Conservation (phyloP, 2,329 filamentous ascomycete genomes). For the Purpureocillium lavendulum region DNA sequence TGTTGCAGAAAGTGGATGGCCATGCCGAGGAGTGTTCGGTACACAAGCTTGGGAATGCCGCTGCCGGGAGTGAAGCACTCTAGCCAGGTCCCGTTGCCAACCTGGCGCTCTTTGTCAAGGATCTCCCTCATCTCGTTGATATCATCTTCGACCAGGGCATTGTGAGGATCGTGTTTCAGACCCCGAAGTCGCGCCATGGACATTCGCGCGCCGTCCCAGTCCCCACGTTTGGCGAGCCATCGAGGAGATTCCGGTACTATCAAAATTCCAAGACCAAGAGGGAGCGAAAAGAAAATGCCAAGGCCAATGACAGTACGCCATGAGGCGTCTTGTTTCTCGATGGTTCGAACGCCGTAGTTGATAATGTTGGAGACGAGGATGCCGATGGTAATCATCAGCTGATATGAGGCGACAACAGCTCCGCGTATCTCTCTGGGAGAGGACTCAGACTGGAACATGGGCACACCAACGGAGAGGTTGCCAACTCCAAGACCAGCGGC, state of each 20-base stretch:
- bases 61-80: slow-evolving; percentile 53
- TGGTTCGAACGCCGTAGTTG: slow-evolving; percentile 40
- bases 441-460: slow-evolving; percentile 60
- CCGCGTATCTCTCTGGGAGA: slow-evolving; percentile 55
- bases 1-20: slow-evolving; percentile 59
- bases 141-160: slow-evolving; percentile 40
- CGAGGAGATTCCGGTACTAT: slow-evolving; percentile 48
- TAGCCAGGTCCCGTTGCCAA: slow-evolving; percentile 41
- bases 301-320: slow-evolving; percentile 57
- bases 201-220: slow-evolving; percentile 39
- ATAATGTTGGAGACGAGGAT: slow-evolving; percentile 51
- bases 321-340: slow-evolving; percentile 32
- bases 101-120: slow-evolving; percentile 34
- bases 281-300: slow-evolving; percentile 42
- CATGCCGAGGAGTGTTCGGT: slow-evolving; percentile 57
- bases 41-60: slow-evolving; percentile 47
- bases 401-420: slow-evolving; percentile 60
- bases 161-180: slow-evolving; percentile 34
- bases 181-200: slow-evolving; percentile 45
- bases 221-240: slow-evolving; percentile 40
- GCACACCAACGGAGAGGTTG: slow-evolving; percentile 55
- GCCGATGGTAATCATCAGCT: slow-evolving; percentile 65
- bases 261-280: slow-evolving; percentile 44
- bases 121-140: slow-evolving; percentile 41
- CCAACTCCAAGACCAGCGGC: slow-evolving; percentile 61